phyloP scores from a whole-genome alignment of 2,329 filamentous ascomycete genomes.

The Hymenoscyphus albidus region DNA sequence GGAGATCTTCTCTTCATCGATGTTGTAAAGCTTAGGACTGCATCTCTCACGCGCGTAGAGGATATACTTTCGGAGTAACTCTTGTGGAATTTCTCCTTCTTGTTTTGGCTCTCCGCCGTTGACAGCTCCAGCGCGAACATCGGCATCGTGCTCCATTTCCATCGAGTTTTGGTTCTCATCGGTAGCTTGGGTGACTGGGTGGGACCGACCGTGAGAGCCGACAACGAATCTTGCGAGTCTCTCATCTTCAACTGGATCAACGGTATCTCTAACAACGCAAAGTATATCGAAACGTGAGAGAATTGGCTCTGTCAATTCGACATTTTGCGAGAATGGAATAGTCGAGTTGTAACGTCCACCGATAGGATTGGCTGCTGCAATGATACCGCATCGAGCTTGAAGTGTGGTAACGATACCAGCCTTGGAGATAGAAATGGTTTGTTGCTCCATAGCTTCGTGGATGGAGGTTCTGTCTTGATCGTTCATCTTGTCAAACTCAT shows the following conservation, averaged over 20 bases:
- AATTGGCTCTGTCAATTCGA: conserved; percentile 95
- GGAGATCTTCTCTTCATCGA: conserved; percentile 96
- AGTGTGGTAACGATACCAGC: conserved; percentile 97
- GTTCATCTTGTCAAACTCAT: conserved; percentile 99
- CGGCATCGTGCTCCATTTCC: conserved; percentile 58
- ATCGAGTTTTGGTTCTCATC: conserved; percentile 51
- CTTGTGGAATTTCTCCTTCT: conserved; percentile 79
- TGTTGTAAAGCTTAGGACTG: conserved; percentile 89
- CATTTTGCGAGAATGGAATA: conserved; percentile 92
- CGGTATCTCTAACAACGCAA: conserved; percentile 91
- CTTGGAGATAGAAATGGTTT: conserved; percentile 98
- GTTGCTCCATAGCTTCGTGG: conserved; percentile 99
- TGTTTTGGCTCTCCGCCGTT: conserved; percentile 46
- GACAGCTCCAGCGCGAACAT: conserved; percentile 38
- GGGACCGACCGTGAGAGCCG: conserved; percentile 86
- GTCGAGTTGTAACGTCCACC: conserved; percentile 96
- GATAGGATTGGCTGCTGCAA: conserved; percentile 94
- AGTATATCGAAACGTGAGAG: conserved; percentile 97
- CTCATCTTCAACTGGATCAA: conserved; percentile 89
- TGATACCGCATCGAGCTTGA: conserved; percentile 91
- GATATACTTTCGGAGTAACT: conserved; percentile 92
- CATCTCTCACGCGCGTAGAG: conserved; percentile 89
- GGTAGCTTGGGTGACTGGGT: conserved; percentile 56
- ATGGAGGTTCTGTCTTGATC: conserved; percentile 97
- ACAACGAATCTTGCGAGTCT: conserved; percentile 92